phyloP scores from a whole-genome alignment of 495 filamentous ascomycete species.

The Podospora comata region DNA sequence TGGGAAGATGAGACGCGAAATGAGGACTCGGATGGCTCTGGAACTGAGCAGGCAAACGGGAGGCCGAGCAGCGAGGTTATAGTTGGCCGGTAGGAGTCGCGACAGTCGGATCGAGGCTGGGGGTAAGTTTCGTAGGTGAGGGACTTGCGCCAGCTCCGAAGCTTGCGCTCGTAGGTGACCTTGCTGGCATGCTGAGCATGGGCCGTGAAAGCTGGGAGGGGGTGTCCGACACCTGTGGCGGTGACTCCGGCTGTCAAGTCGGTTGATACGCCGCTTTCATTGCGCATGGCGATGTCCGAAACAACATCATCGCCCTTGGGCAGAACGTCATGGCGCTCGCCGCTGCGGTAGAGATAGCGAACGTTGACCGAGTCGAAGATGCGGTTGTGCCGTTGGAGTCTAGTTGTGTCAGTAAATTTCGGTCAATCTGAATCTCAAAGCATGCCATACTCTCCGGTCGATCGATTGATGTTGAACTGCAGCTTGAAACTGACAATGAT shows the following conservation, averaged over 20 bases:
- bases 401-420: neutral
- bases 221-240: conserved; percentile 9
- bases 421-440: neutral
- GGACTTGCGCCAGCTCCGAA: conserved; percentile 25
- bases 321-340: conserved; percentile 22
- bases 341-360: conserved; percentile 26
- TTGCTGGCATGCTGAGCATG: conserved; percentile 24
- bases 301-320: conserved; percentile 21
- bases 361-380: conserved; percentile 28
- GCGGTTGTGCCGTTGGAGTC: conserved; percentile 21
- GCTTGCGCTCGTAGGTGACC: conserved; percentile 27
- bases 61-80: conserved; percentile 11
- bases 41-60: neutral
- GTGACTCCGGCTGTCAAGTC: conserved; percentile 17
- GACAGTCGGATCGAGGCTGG: neutral
- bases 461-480: conserved; percentile 22
- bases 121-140: conserved; percentile 26
- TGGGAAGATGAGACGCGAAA: conserved; percentile 21
- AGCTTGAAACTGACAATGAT: conserved; percentile 24
- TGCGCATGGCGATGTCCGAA: conserved; percentile 18
- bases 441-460: conserved; percentile 6
- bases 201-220: conserved; percentile 19
- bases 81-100: neutral
- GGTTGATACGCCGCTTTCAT: conserved; percentile 13
- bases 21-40: neutral